Conservation (phyloP, 345 rosid genomes). For the Anastatica hierochuntica region DNA sequence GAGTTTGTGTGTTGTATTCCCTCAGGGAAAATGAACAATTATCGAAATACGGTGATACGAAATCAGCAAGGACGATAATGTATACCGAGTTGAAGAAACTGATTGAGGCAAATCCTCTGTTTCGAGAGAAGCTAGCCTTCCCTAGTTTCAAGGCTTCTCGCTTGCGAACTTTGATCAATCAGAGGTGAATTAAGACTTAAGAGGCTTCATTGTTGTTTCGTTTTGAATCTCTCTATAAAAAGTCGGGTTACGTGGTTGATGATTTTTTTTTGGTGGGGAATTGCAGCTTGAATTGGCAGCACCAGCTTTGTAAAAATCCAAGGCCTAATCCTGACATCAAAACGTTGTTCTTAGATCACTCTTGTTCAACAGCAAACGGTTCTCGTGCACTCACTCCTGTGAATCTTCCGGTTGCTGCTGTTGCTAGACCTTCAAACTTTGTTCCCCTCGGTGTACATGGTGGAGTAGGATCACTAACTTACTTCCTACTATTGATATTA, state of each 20-base stretch:
- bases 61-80: slow-evolving; percentile 82
- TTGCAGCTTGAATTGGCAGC: slow-evolving; percentile 91
- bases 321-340: slow-evolving; percentile 87
- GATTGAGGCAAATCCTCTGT: slow-evolving; percentile 84
- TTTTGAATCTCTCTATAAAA: not conserved
- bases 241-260: not conserved
- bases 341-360: slow-evolving; percentile 76
- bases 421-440: slow-evolving; percentile 66
- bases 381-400: slow-evolving; percentile 62
- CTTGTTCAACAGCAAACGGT: slow-evolving; percentile 63
- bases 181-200: slow-evolving; percentile 37
- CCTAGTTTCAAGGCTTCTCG: slow-evolving; percentile 72
- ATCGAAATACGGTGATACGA: slow-evolving; percentile 89
- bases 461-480: slow-evolving; percentile 40
- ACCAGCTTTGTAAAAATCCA: slow-evolving; percentile 91
- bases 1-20: not conserved
- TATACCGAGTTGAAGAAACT: slow-evolving; percentile 73
- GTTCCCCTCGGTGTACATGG: slow-evolving; percentile 71
- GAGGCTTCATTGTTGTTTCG: not conserved
- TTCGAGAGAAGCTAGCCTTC: slow-evolving; percentile 73
- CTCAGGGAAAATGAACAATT: slow-evolving; percentile 84
- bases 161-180: slow-evolving; percentile 76
- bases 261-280: not conserved
- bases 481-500: not conserved
- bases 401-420: slow-evolving; percentile 54